Evolutionary conservation across 345 rosid species (phyloP), one percentile per base, ranked within the genome.

Genomic region (Leavenworthia alabamica): DNA sequence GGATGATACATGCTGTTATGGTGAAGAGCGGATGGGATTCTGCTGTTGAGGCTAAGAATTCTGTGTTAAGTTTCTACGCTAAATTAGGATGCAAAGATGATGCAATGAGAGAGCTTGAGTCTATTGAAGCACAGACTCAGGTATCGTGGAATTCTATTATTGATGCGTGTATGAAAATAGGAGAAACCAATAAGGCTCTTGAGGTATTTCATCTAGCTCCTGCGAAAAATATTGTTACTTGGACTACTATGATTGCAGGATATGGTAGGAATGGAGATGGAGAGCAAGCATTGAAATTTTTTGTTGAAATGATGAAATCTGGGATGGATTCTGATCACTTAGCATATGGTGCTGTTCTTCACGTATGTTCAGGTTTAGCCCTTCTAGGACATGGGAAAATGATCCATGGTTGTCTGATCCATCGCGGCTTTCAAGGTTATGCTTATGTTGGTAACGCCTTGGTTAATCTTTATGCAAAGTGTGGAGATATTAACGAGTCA

Each of bases 221-320:
- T 5, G 84, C 73, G 71, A 86, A 73, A 73, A 82, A 84, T 40
- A 71, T 81, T 31, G 81, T 81, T 49, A 84, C 89, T 0, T 89
- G 94, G 94, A 89, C 96, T 14, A 73, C 77, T 11, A 84, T 89
- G 86, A 80, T 86, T 67, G 60, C 85, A 8, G 96, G 96, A 29
- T 79, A 66, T 63, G 78, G 75, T 13, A 77, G 70, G 67, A 84
- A 81, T 39, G 89, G 89, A 13, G 58, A 72, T 60, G 91, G 77
- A 59, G 84, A 79, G 60, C 64, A 73, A 80, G 87, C 95, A 50
- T 62, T 86, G 52, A 62, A 29, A 5, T 73, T 76, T 66, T 89
- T 84, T 39, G 60, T 78, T 50, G 74, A 78, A 29, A 81, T 84
- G 91, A 39, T 75, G 56, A 73, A 45, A 37, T 74, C 60, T 70